Evolutionary conservation across 495 filamentous ascomycete genomes (phyloP), one percentile per base, ranked within the genome.

Genomic region (Copromyces sp.): DNA sequence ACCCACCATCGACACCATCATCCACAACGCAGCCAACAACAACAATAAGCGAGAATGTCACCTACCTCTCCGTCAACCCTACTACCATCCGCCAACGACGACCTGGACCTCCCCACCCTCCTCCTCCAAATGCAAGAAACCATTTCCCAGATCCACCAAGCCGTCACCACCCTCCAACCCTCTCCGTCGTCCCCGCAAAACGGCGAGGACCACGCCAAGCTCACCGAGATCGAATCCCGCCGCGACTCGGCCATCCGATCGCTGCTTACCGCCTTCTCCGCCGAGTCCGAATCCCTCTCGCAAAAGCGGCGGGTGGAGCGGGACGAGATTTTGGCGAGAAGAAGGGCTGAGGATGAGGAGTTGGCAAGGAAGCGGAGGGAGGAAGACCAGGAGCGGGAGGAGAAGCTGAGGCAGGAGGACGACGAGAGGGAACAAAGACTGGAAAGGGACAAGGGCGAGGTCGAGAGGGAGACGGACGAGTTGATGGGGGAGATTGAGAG

Each of bases 71-170:
- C 53, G 3, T 17, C 53, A 35, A 32, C 53, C 12, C 6, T 17
- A 44, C 53, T 2, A 44, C 53, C 3, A 45, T 29, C 45, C 45
- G 20, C 20, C 68, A 73, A n/a, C 7, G 76, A 79, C 74, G 79
- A 82, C 47, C 75, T 82, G 74, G 79, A 82, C 47, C 75, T 82
- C 72, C 74, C 77, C 14, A 69, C 59, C 32, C 77, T 83, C 17
- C 74, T 83, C 24, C 32, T 75, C 41, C 74, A 82, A 71, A 78
- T 83, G 79, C 80, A 82, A 53, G 77, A 81, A 35, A 82, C 76
- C 11, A 73, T 83, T 16, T 77, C 79, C 0, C 69, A 77, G 3
- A 81, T 83, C 59, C 76, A 78, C 59, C 59, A 4, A 29, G 80
- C 82, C 9, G 47, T 83, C 29, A 75, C 72, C 4, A 68, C 70